phyloP scores from a whole-genome alignment of 805 yeast genomes.

The Ogataea minuta region DNA sequence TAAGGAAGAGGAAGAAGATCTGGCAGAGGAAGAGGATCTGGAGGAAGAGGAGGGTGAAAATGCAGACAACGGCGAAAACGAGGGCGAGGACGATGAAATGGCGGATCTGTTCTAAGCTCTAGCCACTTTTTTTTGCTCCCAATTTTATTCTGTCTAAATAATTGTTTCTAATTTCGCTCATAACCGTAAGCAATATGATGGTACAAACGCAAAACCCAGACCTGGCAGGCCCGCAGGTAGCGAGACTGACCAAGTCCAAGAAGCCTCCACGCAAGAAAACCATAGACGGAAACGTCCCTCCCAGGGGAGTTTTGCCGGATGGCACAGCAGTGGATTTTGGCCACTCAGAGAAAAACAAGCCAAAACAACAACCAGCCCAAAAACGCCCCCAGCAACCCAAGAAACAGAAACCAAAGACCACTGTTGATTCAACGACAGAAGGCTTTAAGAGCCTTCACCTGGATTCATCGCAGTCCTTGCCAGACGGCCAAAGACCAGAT shows the following conservation, averaged over 20 bases:
- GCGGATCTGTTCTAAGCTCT: slow-evolving; percentile 28
- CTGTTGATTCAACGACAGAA: slow-evolving; percentile 24
- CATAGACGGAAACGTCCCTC: slow-evolving; percentile 27
- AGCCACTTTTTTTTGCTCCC: not conserved
- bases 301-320: slow-evolving; percentile 33
- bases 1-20: slow-evolving; percentile 35
- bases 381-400: slow-evolving; percentile 12
- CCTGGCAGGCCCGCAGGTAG: slow-evolving; percentile 8
- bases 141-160: slow-evolving; percentile 6
- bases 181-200: slow-evolving; percentile 12
- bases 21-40: slow-evolving; percentile 41
- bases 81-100: slow-evolving; percentile 33
- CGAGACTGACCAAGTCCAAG: slow-evolving; percentile 35
- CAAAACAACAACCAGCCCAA: slow-evolving; percentile 15
- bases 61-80: slow-evolving; percentile 26
- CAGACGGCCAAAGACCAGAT: slow-evolving; percentile 24
- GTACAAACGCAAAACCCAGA: slow-evolving; percentile 7
- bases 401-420: slow-evolving; percentile 18
- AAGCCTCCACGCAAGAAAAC: slow-evolving; percentile 21
- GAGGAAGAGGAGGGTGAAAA: slow-evolving; percentile 32
- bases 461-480: slow-evolving; percentile 20
- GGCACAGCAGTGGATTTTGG: slow-evolving; percentile 30
- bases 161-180: not conserved
- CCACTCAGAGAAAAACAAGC: slow-evolving; percentile 17
- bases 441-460: slow-evolving; percentile 22